Base-by-base conservation (phyloP, 2,329 filamentous ascomycete species). In the Neurospora crassa region DNA sequence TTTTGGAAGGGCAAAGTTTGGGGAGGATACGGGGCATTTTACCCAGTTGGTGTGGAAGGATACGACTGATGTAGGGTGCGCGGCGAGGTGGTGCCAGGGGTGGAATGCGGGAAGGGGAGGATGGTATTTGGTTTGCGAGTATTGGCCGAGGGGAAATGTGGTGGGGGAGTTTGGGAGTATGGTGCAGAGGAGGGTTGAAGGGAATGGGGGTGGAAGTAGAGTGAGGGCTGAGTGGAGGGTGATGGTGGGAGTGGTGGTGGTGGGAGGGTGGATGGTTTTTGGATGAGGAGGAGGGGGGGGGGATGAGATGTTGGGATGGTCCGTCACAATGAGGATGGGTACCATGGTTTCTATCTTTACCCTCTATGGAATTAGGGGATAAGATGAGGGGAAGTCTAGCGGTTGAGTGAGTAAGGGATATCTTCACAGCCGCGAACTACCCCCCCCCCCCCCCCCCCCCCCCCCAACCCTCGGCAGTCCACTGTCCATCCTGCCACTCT, bases 11-110 rank as follows among this genome's bases (percentile, higher is more conserved):
- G 85, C 85, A 0, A 85, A 84, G 0, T 93, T 91, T 76, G 81
- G 77, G 10, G 82, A 89, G 74, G 78, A 81, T 42, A 91, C 90
- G 20, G 91, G 90, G 0, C 90, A 92, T 78, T 93, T 93, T 75
- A 91, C 90, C 1, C 90, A 92, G 82, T 79, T 93, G 7, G 90
- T 93, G 6, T 93, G 91, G 91, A 88, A 86, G 78, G 79, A 82
- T 34, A 91, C 89, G 1, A 88, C 81, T 7, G 81, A 83, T 42
- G 85, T 91, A 0, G 89, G 89, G 0, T 93, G 85, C 71, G 84
- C 78, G 34, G 80, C 79, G 71, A 80, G 74, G 73, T 72, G 84
- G 63, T 87, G 84, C 68, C 78, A 80, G 43, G 74, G 79, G 12
- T 67, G 42, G n/a, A 67, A 45, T n/a, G 16, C 5, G 41, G 53